A percentile compares a stretch with the other conserved stretches of the same genome.
Evolutionary conservation across 192 early-diverging fungal genomes (phyloP).

Genomic region (Radiomyces spectabilis): DNA sequence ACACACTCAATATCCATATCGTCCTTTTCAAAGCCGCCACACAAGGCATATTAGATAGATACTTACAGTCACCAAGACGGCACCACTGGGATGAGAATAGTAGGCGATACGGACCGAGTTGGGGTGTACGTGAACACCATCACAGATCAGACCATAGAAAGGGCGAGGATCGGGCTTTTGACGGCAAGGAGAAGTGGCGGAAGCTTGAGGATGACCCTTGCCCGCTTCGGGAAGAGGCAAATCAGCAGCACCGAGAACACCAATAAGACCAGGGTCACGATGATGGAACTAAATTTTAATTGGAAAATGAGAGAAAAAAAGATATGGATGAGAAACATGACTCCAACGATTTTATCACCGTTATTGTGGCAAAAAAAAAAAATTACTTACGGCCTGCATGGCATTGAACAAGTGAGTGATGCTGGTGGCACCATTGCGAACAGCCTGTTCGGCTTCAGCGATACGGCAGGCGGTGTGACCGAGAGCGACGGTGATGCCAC

Average conservation of each 20-base stretch:
- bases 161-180: slow-evolving; percentile 47
- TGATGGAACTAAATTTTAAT: slow-evolving; percentile 78
- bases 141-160: slow-evolving; percentile 79
- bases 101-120: slow-evolving; percentile 78
- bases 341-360: background rate
- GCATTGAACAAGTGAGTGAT: slow-evolving; percentile 86
- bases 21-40: too few species aligned
- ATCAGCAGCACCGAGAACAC: slow-evolving; percentile 53
- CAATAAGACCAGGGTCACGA: slow-evolving; percentile 76
- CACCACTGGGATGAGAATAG: slow-evolving; percentile 68
- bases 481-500: slow-evolving; percentile 61
- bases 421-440: slow-evolving; percentile 54
- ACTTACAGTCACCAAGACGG: slow-evolving; percentile 58
- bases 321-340: background rate
- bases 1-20: too few species aligned
- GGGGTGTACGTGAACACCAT: slow-evolving; percentile 77
- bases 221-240: slow-evolving; percentile 13
- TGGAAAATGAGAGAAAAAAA: background rate
- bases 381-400: slow-evolving; percentile 52
- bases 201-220: slow-evolving; percentile 17
- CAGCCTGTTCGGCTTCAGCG: slow-evolving; percentile 50
- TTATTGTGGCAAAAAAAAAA: background rate
- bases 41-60: too few species aligned
- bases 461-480: slow-evolving; percentile 62
- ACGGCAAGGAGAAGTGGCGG: slow-evolving; percentile 12